Conservation (phyloP, 495 filamentous ascomycete species). For the Gamarada debralockiae region DNA sequence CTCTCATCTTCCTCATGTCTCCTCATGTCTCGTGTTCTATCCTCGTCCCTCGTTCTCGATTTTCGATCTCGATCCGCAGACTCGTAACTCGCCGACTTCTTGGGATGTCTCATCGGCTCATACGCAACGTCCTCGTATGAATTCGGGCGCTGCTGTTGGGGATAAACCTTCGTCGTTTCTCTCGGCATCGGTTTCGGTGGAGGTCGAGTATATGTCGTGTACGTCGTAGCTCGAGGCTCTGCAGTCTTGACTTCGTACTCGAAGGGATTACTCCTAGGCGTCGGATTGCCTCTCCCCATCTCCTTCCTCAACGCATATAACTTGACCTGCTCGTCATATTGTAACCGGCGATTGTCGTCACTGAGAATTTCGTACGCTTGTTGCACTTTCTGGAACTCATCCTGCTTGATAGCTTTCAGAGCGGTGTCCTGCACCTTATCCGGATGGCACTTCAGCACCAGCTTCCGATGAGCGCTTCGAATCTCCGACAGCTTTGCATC, state of each 20-base stretch:
- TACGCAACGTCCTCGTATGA: conserved; percentile 39
- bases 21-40: conserved; percentile 24
- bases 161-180: neutral
- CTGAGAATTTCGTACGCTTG: conserved; percentile 89
- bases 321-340: conserved; percentile 74
- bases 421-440: conserved; percentile 87
- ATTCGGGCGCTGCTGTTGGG: conserved; percentile 12
- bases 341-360: conserved; percentile 64
- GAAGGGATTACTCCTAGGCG: conserved; percentile 19
- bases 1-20: conserved; percentile 31
- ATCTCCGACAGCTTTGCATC: conserved; percentile 72
- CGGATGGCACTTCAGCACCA: conserved; percentile 89
- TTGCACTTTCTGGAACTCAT: conserved; percentile 91
- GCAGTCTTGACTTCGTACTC: conserved; percentile 25
- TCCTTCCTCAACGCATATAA: conserved; percentile 52
- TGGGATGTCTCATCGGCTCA: conserved; percentile 31
- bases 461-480: conserved; percentile 80
- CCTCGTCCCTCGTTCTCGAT: conserved; percentile 24
- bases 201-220: conserved; percentile 1
- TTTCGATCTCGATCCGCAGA: conserved; percentile 25
- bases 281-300: conserved; percentile 26
- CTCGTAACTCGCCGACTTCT: conserved; percentile 41
- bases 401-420: conserved; percentile 61
- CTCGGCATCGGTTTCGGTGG: neutral
- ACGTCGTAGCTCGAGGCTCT: conserved; percentile 18